Conservation (phyloP, 371 early-diverging fungal species). For the Dinochytrium kinnereticum region DNA sequence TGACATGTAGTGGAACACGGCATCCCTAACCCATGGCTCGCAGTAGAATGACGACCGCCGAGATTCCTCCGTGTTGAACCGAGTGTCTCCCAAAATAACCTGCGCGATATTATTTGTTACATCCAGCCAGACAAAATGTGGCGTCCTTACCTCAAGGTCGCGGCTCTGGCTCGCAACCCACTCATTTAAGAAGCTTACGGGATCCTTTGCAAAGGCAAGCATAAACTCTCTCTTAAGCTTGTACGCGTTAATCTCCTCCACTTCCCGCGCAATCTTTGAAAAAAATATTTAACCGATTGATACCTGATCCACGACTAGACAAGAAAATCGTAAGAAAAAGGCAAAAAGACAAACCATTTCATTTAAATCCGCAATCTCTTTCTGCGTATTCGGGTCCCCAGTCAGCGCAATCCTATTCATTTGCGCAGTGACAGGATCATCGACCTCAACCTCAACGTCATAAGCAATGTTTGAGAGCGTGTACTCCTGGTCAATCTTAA, state of each 20-base stretch:
- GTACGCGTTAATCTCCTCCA: conserved; percentile 83
- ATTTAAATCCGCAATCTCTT: conserved; percentile 58
- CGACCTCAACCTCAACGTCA: conserved; percentile 91
- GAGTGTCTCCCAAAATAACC: conserved; percentile 83
- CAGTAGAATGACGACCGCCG: conserved; percentile 81
- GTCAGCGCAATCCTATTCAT: conserved; percentile 41
- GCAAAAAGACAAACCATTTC: conserved; percentile 42
- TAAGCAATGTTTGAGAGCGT: conserved; percentile 44
- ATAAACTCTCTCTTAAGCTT: conserved; percentile 94
- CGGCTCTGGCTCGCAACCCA: conserved; percentile 92
- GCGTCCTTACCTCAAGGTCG: conserved; percentile 75
- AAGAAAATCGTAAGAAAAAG: background rate
- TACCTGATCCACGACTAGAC: background rate
- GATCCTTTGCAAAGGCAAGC: conserved; percentile 82
- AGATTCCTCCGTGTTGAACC: conserved; percentile 82
- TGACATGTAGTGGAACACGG: conserved; percentile 74
- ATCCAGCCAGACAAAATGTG: background rate
- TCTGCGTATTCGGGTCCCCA: conserved; percentile 24
- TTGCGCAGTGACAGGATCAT: conserved; percentile 66
- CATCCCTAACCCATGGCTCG: conserved; percentile 87
- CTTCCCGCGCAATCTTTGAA: conserved; percentile 52
- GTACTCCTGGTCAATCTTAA: conserved; percentile 58
- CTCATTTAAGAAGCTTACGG: conserved; percentile 87
- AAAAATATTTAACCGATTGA: conserved; percentile 13
- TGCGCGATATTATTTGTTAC: conserved; percentile 21